A percentile compares a stretch with the other conserved stretches of the same genome.
These are phyloP conservation scores for Zalaria sp. DNA, from an alignment of 2,329 filamentous ascomycete genomes.

Conservation along the genomic window DNA sequence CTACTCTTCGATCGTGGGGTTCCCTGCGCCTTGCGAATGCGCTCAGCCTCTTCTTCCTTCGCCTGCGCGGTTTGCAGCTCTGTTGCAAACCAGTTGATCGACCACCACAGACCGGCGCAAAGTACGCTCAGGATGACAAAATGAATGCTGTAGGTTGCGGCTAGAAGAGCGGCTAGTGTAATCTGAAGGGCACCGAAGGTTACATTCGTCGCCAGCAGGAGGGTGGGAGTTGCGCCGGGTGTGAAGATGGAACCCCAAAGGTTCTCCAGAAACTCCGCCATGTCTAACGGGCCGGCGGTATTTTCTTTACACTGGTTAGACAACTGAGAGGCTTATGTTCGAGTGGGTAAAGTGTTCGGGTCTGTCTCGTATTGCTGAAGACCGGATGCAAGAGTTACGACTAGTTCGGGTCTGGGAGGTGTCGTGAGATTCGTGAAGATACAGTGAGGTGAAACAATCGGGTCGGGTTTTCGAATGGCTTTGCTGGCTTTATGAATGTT, in stretches of 20 bases:
- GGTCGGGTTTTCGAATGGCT: no score
- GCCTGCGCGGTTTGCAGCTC: slow-evolving; percentile 40
- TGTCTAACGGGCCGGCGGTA: slow-evolving; percentile 3
- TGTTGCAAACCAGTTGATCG: slow-evolving; percentile 90
- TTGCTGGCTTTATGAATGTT: no score
- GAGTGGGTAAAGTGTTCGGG: no score
- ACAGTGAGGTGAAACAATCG: no score
- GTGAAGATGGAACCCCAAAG: slow-evolving; percentile 92
- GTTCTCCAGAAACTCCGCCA: slow-evolving; percentile 48
- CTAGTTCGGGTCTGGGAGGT: no score
- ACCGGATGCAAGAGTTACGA: no score
- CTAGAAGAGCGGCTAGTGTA: slow-evolving; percentile 59
- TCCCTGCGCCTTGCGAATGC: slow-evolving; percentile 29
- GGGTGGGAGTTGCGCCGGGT: slow-evolving; percentile 73
- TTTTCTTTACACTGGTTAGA: no score
- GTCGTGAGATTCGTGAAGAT: no score
- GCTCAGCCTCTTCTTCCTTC: slow-evolving; percentile 35
- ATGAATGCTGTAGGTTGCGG: slow-evolving; percentile 77
- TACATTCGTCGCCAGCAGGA: slow-evolving; percentile 79
- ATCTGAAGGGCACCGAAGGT: slow-evolving; percentile 77
- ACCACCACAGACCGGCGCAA: slow-evolving; percentile 73
- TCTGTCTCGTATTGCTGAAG: no score
- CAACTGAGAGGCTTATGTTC: no score
- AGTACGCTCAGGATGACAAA: slow-evolving; percentile 71
- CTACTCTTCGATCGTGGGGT: slow-evolving; percentile 26